Evolutionary conservation across 2,329 filamentous ascomycete genomes (phyloP), one percentile per base, ranked within the genome.

Genomic region (Apiospora phragmitis): DNA sequence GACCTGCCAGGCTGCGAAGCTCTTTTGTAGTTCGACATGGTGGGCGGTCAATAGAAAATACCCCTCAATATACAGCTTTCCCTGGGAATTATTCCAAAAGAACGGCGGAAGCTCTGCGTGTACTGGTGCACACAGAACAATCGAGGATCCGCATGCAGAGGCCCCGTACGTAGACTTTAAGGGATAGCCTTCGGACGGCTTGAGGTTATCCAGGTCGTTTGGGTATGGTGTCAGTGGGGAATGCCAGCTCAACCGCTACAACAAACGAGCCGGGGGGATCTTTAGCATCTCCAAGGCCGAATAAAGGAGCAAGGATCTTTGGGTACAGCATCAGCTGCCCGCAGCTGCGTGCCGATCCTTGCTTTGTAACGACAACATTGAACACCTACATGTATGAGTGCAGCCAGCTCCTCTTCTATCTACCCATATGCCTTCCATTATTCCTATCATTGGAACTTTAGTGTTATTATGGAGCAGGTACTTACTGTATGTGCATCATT

Each of bases 1-100:
- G 80, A 81, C 77, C 82, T 83, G 68, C 75, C 77, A 70, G 74
- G 72, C 70, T 78, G 77, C 69, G 74, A 72, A 70, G 81, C 80
- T 77, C 82, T 80, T 76, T 81, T 84, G 75, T 83, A 80, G 75
- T 81, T 74, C 67, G 79, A 78, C 79, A 80, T 80, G 68, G 67
- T 72, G 72, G 45, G 9, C 14, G 18, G 21, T 38, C 32, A 38
- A 62, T 38, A 1, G 18, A 12, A n/a, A 3, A 5, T 4, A 14
- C 8, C 18, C 55, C 55, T 38, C 8, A 38, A 12, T 38, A 5
- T 62, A 38, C 29, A 38, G 55, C 18, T 62, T 38, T 21, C 18
- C 4, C 32, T 38, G 11, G 21, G 12, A 35, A 1, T 38, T n/a
- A 62, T n/a, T 38, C 21, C 18, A 5, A 14, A 38, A 38, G 29